Evolutionary conservation across 2,329 filamentous ascomycete genomes (phyloP), one percentile per base, ranked within the genome.

Genomic region (Pyrenochaeta sp.): DNA sequence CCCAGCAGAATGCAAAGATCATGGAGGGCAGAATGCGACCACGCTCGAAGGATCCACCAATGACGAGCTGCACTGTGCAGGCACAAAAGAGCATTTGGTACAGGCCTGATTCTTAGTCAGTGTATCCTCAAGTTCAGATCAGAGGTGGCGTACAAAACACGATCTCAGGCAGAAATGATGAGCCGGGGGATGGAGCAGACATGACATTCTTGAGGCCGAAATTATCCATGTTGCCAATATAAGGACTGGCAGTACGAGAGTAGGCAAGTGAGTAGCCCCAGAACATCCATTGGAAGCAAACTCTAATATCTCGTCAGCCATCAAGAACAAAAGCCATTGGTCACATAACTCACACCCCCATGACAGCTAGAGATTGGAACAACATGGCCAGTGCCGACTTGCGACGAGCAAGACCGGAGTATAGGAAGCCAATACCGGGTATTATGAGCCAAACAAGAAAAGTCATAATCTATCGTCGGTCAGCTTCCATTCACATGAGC

Each of bases 371-470:
- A 7, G 82, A 83, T 67, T 88, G 86, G 72, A 88, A 89, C 2
- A 89, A 77, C 43, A 89, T 76, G 3, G 85, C 76, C 23, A 89
- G 76, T 5, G 85, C 83, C 12, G 84, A 87, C 74, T 88, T 89
- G 59, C 85, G 78, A 30, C 85, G 81, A 4, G 85, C 82, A 23
- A 89, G 80, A 48, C 87, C 87, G 51, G 85, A 83, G 72, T 89
- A 89, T 1, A 89, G 76, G 7, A 89, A 78, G 42, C 86, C 86
- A 60, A 89, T 86, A 17, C 86, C 87, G 0, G 87, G 87, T 51
- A 88, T 86, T 67, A 89, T 89, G 45, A 88, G 73, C 82, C 84
- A 89, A 48, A 88, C 86, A 48, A 89, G 79, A 70, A 83, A 86
- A 12, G 77, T 79, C 68, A 85, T 87, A 61, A 86, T 78, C 39